Base-by-base conservation (phyloP, 1,139 yeast genomes). In the Trichomonascaceae sp. region DNA sequence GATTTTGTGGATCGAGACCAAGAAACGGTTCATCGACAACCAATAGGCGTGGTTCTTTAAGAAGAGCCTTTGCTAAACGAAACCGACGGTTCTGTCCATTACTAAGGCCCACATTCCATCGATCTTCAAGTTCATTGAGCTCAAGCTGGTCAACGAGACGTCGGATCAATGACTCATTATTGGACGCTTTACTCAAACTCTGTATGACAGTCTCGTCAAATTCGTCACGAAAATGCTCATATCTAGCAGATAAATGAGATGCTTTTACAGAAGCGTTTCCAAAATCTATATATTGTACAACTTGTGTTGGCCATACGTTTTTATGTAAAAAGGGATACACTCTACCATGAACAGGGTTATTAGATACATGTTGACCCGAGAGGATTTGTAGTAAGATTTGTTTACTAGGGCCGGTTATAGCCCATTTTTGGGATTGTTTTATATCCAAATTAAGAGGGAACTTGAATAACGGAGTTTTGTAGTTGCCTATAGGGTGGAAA, bases 71-170 rank as follows among this genome's bases (percentile, higher is more conserved):
- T 0, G 97, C 98, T 32, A 93, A 74, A 57, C 96, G 76, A 0
- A 97, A 96, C 50, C 99, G 75, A 61, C 99, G 77, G 68, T 87
- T 83, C 69, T 93, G 99, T 0, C 99, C 99, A 67, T 93, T 93
- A 68, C 96, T 87, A 50, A 93, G 74, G 0, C 95, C 87, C 67
- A 88, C 88, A 48, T 88, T 81, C 90, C 96, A 91, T 58, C 88
- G 79, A 55, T 81, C 74, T 53, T 80, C 75, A 54, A 89, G 71
- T 1, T 80, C 84, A 7, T 66, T 68, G 58, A 93, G 74, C 52
- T 79, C 75, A 58, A 93, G 77, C 45, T 71, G 68, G n/a, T 74
- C 68, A 41, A 85, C 66, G 4, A 84, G 70, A 2, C 66, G 60
- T 0, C 71, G 67, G 8, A 83, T 77, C 36, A 58, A 57, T 15